These are phyloP conservation scores for Scedosporium apiospermum DNA, from an alignment of 2,329 filamentous ascomycete genomes.

Conservation along the genomic window DNA sequence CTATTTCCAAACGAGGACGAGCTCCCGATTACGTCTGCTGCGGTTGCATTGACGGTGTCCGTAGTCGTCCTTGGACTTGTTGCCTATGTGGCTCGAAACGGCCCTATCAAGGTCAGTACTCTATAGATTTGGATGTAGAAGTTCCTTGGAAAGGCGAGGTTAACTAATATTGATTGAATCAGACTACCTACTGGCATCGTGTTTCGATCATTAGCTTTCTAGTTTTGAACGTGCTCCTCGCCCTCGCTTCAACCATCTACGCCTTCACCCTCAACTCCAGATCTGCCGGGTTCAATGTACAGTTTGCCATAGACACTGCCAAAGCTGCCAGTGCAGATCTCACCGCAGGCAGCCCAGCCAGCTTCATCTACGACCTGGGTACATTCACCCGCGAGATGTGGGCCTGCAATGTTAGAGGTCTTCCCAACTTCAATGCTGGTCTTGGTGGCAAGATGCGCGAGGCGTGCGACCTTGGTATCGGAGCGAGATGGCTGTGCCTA, in stretches of 20 bases:
- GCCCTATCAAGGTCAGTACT: not conserved
- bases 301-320: not conserved
- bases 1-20: slow-evolving; percentile 4
- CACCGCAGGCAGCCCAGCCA: not conserved
- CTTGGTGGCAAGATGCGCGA: not conserved
- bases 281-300: not conserved
- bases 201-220: not conserved
- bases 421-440: not conserved
- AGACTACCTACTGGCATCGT: not conserved
- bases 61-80: not conserved
- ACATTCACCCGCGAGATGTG: slow-evolving; percentile 2
- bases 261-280: slow-evolving; percentile 2
- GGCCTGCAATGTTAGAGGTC: not conserved
- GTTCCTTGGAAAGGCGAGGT: not conserved
- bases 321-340: not conserved
- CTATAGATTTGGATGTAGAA: not conserved
- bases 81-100: not conserved
- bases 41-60: not conserved
- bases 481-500: not conserved
- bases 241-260: slow-evolving; percentile 1
- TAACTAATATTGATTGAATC: not conserved
- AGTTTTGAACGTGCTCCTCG: not conserved
- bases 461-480: not conserved
- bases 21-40: not conserved
- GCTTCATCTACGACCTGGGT: slow-evolving; percentile 2